Evolutionary conservation across 768 basidiomycete species (phyloP), one percentile per base, ranked within the genome.

Genomic region (Leccinum aurantiacum): DNA sequence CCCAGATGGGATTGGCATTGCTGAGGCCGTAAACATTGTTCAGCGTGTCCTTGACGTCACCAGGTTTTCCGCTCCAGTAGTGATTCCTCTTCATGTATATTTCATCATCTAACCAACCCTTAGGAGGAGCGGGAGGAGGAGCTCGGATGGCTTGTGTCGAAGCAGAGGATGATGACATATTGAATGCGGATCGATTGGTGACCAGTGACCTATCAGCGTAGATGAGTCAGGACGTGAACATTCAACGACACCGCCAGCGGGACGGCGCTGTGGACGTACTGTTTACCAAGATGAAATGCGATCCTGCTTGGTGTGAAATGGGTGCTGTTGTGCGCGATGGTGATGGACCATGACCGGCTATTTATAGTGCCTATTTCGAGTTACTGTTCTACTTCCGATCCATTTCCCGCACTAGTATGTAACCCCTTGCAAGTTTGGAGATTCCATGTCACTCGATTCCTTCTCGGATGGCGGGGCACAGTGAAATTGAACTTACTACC

Each of bases 51-150:
- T n/a, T 53, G 46, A 60, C 31, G 54, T 46, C 29, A 14, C 53
- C 57, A 15, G 54, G 25, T 24, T 6, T 56, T 25, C 47, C 60
- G 35, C 46, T 19, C 47, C 53, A 54, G 47, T 53, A 48, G 33
- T 50, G 41, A 35, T 9, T 14, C 27, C 1, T 54, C 29, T 33
- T 3, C 31, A 60, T 13, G 29, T 37, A 7, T 13, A 4, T 38
- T 19, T 44, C 53, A 4, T 47, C 10, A 13, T 54, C 11, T 3
- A 60, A 35, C 59, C 60, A 61, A 15, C 60, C 49, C 14, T 15
- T 22, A 24, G 49, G 61, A 29, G 22, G 17, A 19, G 6, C 6
- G n/a, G 46, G 11, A 13, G 46, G 4, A 46, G 38, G 38, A 41
- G 38, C 8, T 41, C 11, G n/a, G 11, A 46, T 13, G 3, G 46